Percentiles rank a stretch among this genome's conserved stretches.
Conservation (phyloP, 2,329 filamentous ascomycete genomes). For the Colletotrichum tabaci region DNA sequence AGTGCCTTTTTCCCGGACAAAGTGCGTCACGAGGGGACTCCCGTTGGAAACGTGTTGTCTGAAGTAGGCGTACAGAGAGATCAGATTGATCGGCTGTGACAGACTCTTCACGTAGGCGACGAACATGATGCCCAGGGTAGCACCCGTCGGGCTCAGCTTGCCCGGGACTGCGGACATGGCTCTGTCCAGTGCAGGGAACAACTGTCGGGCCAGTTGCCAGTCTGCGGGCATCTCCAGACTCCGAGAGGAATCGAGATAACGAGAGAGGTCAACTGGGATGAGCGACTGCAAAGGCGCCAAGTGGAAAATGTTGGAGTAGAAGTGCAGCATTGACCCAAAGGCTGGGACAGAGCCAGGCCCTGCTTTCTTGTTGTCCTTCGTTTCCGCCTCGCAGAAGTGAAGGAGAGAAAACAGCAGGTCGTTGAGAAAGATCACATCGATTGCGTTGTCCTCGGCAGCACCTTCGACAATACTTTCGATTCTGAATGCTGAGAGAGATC, state of each 20-base stretch:
- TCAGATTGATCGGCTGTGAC: constrained; percentile 56
- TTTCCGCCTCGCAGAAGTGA: constrained; percentile 59
- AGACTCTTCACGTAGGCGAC: constrained; percentile 61
- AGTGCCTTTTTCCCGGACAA: constrained; percentile 59
- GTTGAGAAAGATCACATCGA: constrained; percentile 65
- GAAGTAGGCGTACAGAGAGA: constrained; percentile 64
- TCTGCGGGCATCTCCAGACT: constrained; percentile 37
- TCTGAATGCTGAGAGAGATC: constrained; percentile 64
- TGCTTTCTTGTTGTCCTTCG: constrained; percentile 47
- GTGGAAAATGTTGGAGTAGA: constrained; percentile 65
- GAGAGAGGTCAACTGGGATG: constrained; percentile 45
- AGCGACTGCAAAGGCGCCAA: constrained; percentile 60
- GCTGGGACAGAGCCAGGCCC: constrained; percentile 52
- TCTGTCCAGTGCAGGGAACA: constrained; percentile 51
- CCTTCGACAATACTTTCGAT: constrained; percentile 59
- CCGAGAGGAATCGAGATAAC: constrained; percentile 26
- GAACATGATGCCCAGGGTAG: constrained; percentile 64
- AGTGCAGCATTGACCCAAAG: constrained; percentile 64
- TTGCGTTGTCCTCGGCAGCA: constrained; percentile 58
- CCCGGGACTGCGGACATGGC: constrained; percentile 47
- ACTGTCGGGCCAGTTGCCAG: constrained; percentile 42
- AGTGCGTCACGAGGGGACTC: constrained; percentile 52
- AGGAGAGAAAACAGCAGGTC: constrained; percentile 62
- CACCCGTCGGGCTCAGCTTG: constrained; percentile 53
- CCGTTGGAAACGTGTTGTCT: constrained; percentile 56